These are phyloP conservation scores for Pseudopithomyces maydicus DNA, from an alignment of 2,329 filamentous ascomycete genomes.

Conservation along the genomic window DNA sequence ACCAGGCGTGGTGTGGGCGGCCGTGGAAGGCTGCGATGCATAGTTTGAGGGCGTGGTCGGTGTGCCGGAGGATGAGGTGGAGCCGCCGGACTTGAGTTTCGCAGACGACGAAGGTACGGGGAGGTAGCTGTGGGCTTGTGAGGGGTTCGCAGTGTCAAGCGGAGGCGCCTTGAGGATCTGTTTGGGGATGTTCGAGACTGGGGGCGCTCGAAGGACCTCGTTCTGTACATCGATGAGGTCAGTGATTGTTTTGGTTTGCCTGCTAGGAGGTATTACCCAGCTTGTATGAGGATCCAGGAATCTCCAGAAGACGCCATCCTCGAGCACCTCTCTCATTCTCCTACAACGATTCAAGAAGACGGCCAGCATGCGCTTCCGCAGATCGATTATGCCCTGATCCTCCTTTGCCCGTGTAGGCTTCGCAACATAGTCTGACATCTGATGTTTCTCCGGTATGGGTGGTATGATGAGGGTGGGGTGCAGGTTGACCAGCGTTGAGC, in stretches of 20 bases:
- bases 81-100: conserved; percentile 70
- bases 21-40: conserved; percentile 56
- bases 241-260: too few relatives aligned
- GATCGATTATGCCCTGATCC: conserved; percentile 93
- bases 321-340: conserved; percentile 86
- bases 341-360: conserved; percentile 95
- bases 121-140: conserved; percentile 82
- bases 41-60: conserved; percentile 60
- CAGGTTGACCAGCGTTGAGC: conserved; percentile 84
- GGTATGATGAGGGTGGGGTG: conserved; percentile 96
- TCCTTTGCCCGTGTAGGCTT: conserved; percentile 98
- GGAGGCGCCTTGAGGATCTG: conserved; percentile 95
- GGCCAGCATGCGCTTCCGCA: conserved; percentile 94
- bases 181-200: conserved; percentile 89
- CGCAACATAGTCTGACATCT: conserved; percentile 97
- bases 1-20: conserved; percentile 63
- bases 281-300: conserved; percentile 98
- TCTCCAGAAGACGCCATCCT: conserved; percentile 96
- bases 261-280: conserved; percentile 74
- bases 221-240: conserved; percentile 60
- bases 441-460: conserved; percentile 97
- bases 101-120: conserved; percentile 85
- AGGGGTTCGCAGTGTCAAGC: conserved; percentile 90
- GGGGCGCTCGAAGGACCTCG: conserved; percentile 92
- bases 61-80: conserved; percentile 55